A percentile compares a stretch with the other conserved stretches of the same genome.
Evolutionary conservation across 768 basidiomycete genomes (phyloP).

Genomic region (Lactarius sanguifluus): DNA sequence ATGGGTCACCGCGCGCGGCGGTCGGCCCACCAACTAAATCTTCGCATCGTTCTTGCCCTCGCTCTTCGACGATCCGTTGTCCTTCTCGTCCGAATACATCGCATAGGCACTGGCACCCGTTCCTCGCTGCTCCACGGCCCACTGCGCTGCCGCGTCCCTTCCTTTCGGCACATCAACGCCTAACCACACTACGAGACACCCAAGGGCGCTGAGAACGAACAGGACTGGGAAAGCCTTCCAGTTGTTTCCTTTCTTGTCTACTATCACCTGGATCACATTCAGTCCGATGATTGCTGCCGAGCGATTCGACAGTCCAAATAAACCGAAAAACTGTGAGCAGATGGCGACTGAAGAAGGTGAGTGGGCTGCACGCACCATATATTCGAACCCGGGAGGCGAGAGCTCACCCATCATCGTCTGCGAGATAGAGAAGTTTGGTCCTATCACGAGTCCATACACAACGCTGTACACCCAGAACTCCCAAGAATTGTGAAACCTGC

Average conservation of each 20-base stretch:
- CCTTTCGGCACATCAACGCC: constrained; percentile 43
- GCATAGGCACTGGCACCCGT: not conserved
- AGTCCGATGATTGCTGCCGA: constrained; percentile 85
- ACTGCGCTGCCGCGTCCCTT: constrained; percentile 40
- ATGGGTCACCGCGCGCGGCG: not conserved
- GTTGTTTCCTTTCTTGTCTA: constrained; percentile 65
- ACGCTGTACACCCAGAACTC: constrained; percentile 90
- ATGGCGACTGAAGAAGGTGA: not conserved
- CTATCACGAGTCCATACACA: constrained; percentile 78
- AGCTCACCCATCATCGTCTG: constrained; percentile 91
- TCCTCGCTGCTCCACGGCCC: constrained; percentile 35
- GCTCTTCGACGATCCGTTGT: not conserved
- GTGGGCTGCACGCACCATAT: constrained; percentile 48
- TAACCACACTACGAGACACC: constrained; percentile 77
- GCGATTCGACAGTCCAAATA: constrained; percentile 43
- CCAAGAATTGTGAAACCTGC: constrained; percentile 71
- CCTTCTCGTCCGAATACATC: not conserved
- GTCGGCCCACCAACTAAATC: not conserved
- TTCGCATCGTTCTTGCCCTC: not conserved
- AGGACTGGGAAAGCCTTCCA: constrained; percentile 87
- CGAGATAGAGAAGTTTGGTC: constrained; percentile 84
- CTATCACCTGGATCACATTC: constrained; percentile 82
- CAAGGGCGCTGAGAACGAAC: constrained; percentile 64
- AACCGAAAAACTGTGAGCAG: constrained; percentile 70
- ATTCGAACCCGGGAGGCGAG: constrained; percentile 83